These are phyloP conservation scores for Xylaria sp. DNA, from an alignment of 2,329 filamentous ascomycete species.

Conservation along the genomic window DNA sequence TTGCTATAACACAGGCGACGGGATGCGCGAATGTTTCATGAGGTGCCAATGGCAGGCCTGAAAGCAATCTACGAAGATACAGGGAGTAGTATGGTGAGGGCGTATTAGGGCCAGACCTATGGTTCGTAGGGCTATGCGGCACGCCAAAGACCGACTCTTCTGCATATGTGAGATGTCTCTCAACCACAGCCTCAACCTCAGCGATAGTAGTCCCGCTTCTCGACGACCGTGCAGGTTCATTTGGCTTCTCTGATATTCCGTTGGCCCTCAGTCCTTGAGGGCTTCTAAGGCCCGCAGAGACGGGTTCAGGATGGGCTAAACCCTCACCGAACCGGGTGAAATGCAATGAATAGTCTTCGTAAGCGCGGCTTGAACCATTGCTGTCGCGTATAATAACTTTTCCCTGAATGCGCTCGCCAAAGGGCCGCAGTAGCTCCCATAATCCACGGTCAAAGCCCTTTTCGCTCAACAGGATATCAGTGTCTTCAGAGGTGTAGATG, in stretches of 20 bases:
- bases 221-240: slow-evolving; percentile 35
- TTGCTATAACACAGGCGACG: slow-evolving; percentile 92
- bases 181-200: slow-evolving; percentile 82
- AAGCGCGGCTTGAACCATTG: slow-evolving; percentile 80
- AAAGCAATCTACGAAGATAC: slow-evolving; percentile 85
- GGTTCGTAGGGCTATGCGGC: slow-evolving; percentile 53
- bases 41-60: slow-evolving; percentile 78
- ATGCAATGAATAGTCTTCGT: slow-evolving; percentile 90
- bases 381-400: slow-evolving; percentile 93
- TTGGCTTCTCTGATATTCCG: slow-evolving; percentile 45
- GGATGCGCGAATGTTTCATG: slow-evolving; percentile 96
- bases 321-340: slow-evolving; percentile 78
- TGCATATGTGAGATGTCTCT: slow-evolving; percentile 79
- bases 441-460: slow-evolving; percentile 89
- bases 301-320: slow-evolving; percentile 61
- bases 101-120: slow-evolving; percentile 58
- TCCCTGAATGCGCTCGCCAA: slow-evolving; percentile 86
- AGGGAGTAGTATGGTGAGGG: slow-evolving; percentile 85
- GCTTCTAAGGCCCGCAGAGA: slow-evolving; percentile 50
- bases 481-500: slow-evolving; percentile 86
- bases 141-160: slow-evolving; percentile 66
- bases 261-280: slow-evolving; percentile 42
- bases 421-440: slow-evolving; percentile 86
- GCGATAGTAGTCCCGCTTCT: slow-evolving; percentile 58
- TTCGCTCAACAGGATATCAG: slow-evolving; percentile 78